phyloP scores from a whole-genome alignment of 1,284 basidiomycete species.

The Trichosporon sp. region DNA sequence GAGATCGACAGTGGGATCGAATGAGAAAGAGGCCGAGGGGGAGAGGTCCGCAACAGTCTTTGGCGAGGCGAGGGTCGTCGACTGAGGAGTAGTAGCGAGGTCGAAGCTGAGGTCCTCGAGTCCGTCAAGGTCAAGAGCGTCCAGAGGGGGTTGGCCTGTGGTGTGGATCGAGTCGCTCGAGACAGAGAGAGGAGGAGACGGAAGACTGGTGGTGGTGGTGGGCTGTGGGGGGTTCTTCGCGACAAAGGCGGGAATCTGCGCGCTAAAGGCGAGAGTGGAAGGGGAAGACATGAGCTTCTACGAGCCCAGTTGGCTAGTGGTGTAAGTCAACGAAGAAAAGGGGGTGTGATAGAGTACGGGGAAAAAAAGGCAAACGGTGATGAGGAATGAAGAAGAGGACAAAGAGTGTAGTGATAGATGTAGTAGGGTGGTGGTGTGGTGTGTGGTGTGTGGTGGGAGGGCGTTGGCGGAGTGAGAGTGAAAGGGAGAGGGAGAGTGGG shows the following conservation, averaged over 20 bases:
- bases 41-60: constrained; percentile 13
- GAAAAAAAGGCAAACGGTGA: not conserved
- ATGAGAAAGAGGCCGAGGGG: constrained; percentile 9
- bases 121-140: constrained; percentile 29
- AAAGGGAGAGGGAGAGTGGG: constrained; percentile 6
- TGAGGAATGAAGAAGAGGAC: not conserved
- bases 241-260: not conserved
- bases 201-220: constrained; percentile 16
- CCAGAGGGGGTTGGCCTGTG: not conserved
- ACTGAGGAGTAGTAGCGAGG: constrained; percentile 20
- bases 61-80: constrained; percentile 32
- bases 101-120: constrained; percentile 21
- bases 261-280: constrained; percentile 1
- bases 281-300: constrained; percentile 2
- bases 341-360: not conserved
- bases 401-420: not conserved
- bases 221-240: constrained; percentile 1
- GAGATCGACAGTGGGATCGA: constrained; percentile 14
- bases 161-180: constrained; percentile 17
- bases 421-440: not conserved
- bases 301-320: constrained; percentile 4
- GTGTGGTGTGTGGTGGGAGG: not conserved
- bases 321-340: not conserved
- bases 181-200: constrained; percentile 32
- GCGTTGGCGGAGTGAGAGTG: no score